Base-by-base conservation (phyloP, 83 land plant genomes). In the Isoetes engelmannii region DNA sequence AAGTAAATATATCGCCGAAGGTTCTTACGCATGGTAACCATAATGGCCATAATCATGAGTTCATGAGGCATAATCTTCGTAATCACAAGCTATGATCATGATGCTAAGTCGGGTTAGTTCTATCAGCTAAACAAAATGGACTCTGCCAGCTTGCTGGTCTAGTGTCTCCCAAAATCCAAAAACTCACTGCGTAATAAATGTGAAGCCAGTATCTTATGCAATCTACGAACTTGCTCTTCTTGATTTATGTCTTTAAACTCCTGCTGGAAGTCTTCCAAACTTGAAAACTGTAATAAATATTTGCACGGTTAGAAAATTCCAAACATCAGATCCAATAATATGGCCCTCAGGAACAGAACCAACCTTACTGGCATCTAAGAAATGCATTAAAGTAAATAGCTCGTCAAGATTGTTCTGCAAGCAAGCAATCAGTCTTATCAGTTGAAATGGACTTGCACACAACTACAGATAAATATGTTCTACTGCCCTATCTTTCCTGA, bases 331-430 rank as follows among this genome's bases (percentile, higher is more conserved):
- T 48, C 45, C 17, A 43, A 64, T 28, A 28, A 28, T 28, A 28
- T 28, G 20, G 1, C 18, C 18, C 62, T 18, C 19, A 55, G 37
- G 9, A 10, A n/a, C 7, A 47, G 12, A 13, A 73, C 85, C 67
- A 9, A 95, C 99, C 96, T 88, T 95, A 68, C 90, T 91, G 50
- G 87, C 89, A 81, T 90, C 99, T 71, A 95, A 93, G 74, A 95
- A 95, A 74, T 95, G 97, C 99, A 95, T 95, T 19, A 95, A 84
- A 97, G 87, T 91, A 74, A 95, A 95, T 58, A 95, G 85, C 81
- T 95, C 99, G 74, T 95, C 97, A 82, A 95, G 74, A 71, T 95
- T 95, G 72, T 91, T 95, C 99, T 95, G 97, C 72, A 74, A 72
- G 37, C 28, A 45, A 69, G 15, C 37, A 28, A 28, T 28, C 37